These are phyloP conservation scores for Candida maltosa DNA, from an alignment of 805 yeast species.

Conservation along the genomic window DNA sequence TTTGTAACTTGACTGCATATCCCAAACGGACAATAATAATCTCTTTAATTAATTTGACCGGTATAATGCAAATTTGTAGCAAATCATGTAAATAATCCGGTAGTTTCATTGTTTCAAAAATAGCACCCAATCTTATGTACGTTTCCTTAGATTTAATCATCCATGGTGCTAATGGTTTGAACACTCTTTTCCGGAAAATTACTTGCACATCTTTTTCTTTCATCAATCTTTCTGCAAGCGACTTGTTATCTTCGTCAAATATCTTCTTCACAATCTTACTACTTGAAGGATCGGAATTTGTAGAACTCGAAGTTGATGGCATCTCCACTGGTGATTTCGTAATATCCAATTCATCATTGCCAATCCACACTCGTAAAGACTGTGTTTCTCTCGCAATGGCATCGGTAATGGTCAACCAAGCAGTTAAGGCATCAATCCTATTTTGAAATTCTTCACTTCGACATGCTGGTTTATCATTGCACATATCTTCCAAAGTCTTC, in stretches of 20 bases:
- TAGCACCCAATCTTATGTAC: conserved; percentile 55
- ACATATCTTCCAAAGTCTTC: conserved; percentile 78
- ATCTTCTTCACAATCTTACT: conserved; percentile 22
- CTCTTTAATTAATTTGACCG: conserved; percentile 76
- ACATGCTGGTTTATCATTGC: conserved; percentile 70
- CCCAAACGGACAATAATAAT: conserved; percentile 68
- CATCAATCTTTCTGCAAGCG: conserved; percentile 79
- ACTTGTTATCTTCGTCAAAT: conserved; percentile 57
- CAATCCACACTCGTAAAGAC: conserved; percentile 75
- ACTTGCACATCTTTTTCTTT: conserved; percentile 75
- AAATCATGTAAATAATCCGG: conserved; percentile 70
- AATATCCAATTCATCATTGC: conserved; percentile 74
- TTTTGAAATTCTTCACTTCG: conserved; percentile 59
- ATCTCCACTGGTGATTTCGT: conserved; percentile 28
- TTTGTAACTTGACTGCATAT: conserved; percentile 73
- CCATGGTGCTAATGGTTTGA: conserved; percentile 74
- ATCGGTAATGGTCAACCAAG: conserved; percentile 78
- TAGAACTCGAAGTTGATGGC: neutral
- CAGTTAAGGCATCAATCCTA: conserved; percentile 70
- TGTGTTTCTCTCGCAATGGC: conserved; percentile 62
- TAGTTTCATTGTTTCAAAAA: conserved; percentile 64
- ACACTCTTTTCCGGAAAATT: conserved; percentile 66
- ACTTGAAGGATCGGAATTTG: conserved; percentile 10
- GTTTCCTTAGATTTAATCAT: conserved; percentile 76
- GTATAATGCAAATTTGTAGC: conserved; percentile 67